Conservation (phyloP, 306 rosid species). For the Oxytropis ochrocephala region DNA sequence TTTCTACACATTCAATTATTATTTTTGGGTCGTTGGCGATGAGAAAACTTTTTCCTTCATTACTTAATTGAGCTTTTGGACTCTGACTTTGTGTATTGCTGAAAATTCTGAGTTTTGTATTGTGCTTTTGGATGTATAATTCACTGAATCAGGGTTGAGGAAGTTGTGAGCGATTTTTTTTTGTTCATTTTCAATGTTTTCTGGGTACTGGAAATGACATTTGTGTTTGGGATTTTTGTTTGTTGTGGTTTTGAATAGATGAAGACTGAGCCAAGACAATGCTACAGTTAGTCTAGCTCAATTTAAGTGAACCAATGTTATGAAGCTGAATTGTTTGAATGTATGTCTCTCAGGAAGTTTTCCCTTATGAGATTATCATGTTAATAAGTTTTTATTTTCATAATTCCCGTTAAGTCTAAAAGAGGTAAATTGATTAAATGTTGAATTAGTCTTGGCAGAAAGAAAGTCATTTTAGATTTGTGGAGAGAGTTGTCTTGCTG, state of each 20-base stretch:
- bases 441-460: slow-evolving; percentile 10
- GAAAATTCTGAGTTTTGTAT: neutral
- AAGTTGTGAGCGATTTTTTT: slow-evolving; percentile 8
- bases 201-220: neutral
- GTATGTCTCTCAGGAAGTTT: neutral
- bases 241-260: slow-evolving; percentile 19
- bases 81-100: neutral
- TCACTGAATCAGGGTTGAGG: slow-evolving; percentile 11
- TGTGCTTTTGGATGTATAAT: slow-evolving; percentile 18
- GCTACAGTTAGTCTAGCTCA: slow-evolving; percentile 11
- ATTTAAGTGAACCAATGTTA: slow-evolving; percentile 13
- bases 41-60: neutral
- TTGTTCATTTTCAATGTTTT: neutral
- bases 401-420: neutral
- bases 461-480: slow-evolving; percentile 20
- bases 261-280: slow-evolving; percentile 10
- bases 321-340: slow-evolving; percentile 4
- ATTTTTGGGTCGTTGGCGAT: slow-evolving; percentile 3
- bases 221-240: neutral
- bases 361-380: neutral
- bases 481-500: slow-evolving; percentile 66
- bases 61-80: too few species aligned
- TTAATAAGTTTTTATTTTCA: neutral
- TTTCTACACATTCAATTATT: neutral
- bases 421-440: neutral